Evolutionary conservation across 768 basidiomycete genomes (phyloP).

Genomic region (Pisolithus marmoratus): DNA sequence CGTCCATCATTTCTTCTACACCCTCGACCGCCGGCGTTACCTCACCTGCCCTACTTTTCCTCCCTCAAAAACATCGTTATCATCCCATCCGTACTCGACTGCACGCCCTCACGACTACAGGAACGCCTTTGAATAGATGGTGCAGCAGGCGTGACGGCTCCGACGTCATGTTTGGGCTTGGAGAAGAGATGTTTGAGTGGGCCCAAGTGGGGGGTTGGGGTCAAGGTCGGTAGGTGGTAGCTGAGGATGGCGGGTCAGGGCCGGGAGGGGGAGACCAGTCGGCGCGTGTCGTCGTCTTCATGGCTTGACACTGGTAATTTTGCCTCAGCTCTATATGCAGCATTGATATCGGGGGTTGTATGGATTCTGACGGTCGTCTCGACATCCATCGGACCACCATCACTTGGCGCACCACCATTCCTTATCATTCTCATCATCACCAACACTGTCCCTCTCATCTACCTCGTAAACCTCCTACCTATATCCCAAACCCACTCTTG

Average conservation of each 20-base stretch:
- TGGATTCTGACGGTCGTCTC: no score
- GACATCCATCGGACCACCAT: neutral
- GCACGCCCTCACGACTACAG: neutral
- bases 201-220: no score
- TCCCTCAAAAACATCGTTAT: conserved; percentile 23
- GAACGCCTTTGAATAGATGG: conserved; percentile 23
- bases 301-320: conserved; percentile 9
- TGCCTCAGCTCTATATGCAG: neutral
- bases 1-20: conserved; percentile 19
- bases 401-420: conserved; percentile 7
- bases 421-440: conserved; percentile 3
- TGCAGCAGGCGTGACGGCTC: conserved; percentile 23
- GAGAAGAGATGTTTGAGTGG: conserved; percentile 29
- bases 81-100: conserved; percentile 31
- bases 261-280: conserved; percentile 2
- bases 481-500: conserved; percentile 39
- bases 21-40: conserved; percentile 24
- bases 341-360: neutral
- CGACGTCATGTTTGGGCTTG: conserved; percentile 9
- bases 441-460: no score
- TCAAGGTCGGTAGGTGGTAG: no score
- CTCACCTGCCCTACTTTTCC: conserved; percentile 1
- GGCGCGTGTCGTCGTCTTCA: conserved; percentile 13
- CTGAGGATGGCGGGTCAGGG: conserved; percentile 2
- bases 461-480: conserved; percentile 18